phyloP scores from a whole-genome alignment of 257 asterid genomes.

The Solanum commersonii region DNA sequence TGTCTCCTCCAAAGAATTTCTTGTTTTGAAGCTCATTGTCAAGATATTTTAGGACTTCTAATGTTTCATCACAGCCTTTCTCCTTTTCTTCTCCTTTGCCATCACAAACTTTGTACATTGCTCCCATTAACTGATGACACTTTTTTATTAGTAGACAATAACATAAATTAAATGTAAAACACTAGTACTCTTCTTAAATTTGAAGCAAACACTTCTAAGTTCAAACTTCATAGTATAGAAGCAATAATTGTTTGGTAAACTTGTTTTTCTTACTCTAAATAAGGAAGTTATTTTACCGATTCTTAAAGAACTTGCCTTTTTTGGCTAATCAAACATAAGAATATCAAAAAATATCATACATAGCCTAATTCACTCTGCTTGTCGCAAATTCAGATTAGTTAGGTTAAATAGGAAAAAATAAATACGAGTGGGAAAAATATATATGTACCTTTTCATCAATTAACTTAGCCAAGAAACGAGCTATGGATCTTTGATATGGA shows the following conservation, averaged over 20 bases:
- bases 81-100: not conserved
- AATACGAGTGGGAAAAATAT: not conserved
- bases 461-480: not conserved
- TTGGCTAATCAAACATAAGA: not conserved
- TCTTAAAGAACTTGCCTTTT: too few relatives aligned
- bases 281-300: not conserved
- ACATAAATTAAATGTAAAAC: not conserved
- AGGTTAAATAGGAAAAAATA: not conserved
- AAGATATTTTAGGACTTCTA: not conserved
- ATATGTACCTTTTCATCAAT: not conserved
- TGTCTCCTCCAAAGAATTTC: slow-evolving; percentile 8
- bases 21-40: not conserved
- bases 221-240: not conserved
- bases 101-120: not conserved
- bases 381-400: not conserved
- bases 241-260: not conserved
- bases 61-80: not conserved
- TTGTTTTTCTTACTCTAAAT: too few relatives aligned
- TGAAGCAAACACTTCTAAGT: not conserved
- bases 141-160: not conserved
- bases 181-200: not conserved
- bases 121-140: not conserved
- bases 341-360: not conserved
- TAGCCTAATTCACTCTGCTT: not conserved
- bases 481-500: not conserved